Base-by-base conservation (phyloP, 768 basidiomycete species). In the Paxillus rubicundulus region DNA sequence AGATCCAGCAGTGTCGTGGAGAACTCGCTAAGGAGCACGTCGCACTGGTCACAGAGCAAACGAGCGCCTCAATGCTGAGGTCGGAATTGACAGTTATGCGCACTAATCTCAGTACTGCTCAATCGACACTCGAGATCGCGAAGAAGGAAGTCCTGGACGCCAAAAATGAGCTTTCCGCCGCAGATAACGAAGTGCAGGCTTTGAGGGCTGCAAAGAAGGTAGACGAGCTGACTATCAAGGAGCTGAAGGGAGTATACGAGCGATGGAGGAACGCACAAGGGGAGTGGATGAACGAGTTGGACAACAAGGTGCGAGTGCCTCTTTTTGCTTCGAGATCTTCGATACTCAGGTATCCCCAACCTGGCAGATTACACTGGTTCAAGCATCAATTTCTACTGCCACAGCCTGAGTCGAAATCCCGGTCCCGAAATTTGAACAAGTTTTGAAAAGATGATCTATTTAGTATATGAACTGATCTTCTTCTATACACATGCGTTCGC, bases 171-270 rank as follows among this genome's bases (percentile, higher is more conserved):
- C 52, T 54, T 21, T 56, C 54, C 43, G 66, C 69, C 36, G 62
- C 61, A 1, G 74, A 74, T 51, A 65, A 69, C 40, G 70, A 73
- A 46, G 60, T 71, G 10, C 51, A 57, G 20, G 69, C 63, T 12
- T 45, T 77, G 34, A 62, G 56, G 54, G 46, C 38, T 2, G 67
- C 67, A 17, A 75, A 74, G 51, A 57, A 59, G 32, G 67, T 60
- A 3, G 72, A 77, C 52, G 72, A 70, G 48, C 54, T 47, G 30
- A 73, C 67, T 5, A 75, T 78, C 21, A 55, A 64, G 30, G 60
- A 49, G 16, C 62, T 78, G 50, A 70, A 70, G 51, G 57, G 60
- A 0, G 54, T 61, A 9, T 72, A 72, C 47, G 61, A 62, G 18
- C 57, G 59, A 32, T 55, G 75, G 45, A 67, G 64, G 13, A 64